Evolutionary conservation across 2,329 filamentous ascomycete species (phyloP), one percentile per base, ranked within the genome.

Genomic region (Pezicula neosporulosa): DNA sequence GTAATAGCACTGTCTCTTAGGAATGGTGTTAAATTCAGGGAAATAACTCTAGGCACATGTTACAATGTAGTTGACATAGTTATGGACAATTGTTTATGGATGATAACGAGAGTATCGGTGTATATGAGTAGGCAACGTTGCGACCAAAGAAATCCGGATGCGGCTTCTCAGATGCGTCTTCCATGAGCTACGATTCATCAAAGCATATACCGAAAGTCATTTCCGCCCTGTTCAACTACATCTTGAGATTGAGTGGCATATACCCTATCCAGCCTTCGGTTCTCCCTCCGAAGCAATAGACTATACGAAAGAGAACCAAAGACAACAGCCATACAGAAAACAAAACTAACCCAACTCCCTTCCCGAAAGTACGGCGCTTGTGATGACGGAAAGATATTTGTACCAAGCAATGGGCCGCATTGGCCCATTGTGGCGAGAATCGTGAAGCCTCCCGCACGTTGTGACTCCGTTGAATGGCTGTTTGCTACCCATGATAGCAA

Each of bases 401-500:
- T 76, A 1, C 76, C 76, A 1, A 78, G 58, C 15, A 78, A n/a
- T 4, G 56, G 56, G 6, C 56, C 54, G 35, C 56, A 58, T 38
- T 58, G 56, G 8, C 56, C 90, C 13, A 95, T 77, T 28, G 89
- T 64, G 67, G 94, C 90, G 61, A 96, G 68, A 24, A 95, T 75
- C 3, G 86, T 88, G 60, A 94, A 86, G 3, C 86, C 88, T 4
- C 82, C 83, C 0, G 88, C 88, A 57, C 87, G 86, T 8, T 82
- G 80, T 50, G 81, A 81, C 56, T 84, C 81, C 16, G 75, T 82
- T 45, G 77, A 71, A 65, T 92, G 87, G 68, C 94, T 95, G 66
- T 95, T 93, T 63, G 95, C 79, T 41, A 81, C 89, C 90, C 90
- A 95, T 8, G 53, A 45, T 15, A 55, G 48, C 16, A 47, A 27